Percentiles rank a stretch among this genome's conserved stretches.
These are phyloP conservation scores for Uncinocarpus reesii DNA, from an alignment of 2,329 filamentous ascomycete species.

Conservation along the genomic window DNA sequence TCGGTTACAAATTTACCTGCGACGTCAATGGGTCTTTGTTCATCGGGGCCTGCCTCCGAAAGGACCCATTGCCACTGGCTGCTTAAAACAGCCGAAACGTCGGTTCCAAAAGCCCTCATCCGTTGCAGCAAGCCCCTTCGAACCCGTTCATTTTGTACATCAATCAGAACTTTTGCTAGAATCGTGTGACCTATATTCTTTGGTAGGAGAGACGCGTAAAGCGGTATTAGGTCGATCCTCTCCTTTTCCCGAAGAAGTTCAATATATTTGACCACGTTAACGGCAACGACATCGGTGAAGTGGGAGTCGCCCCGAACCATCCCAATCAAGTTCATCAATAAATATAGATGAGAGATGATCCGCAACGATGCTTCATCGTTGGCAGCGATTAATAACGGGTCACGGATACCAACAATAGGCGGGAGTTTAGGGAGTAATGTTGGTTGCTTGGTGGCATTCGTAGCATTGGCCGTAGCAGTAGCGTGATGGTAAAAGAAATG, in stretches of 20 bases:
- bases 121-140: constrained; percentile 60
- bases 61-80: constrained; percentile 48
- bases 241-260: constrained; percentile 62
- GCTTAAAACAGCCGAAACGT: constrained; percentile 62
- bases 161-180: constrained; percentile 65
- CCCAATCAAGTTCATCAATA: constrained; percentile 55
- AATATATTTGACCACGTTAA: constrained; percentile 68
- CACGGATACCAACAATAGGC: constrained; percentile 38
- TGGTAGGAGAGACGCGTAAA: constrained; percentile 75
- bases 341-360: constrained; percentile 55
- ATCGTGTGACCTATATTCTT: constrained; percentile 55
- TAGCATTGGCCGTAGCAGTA: constrained; percentile 32
- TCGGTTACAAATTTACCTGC: constrained; percentile 42
- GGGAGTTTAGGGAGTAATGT: constrained; percentile 32
- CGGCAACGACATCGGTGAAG: constrained; percentile 52
- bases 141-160: constrained; percentile 55
- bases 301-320: constrained; percentile 40
- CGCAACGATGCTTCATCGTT: constrained; percentile 52
- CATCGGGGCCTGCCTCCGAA: constrained; percentile 27
- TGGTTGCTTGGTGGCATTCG: constrained; percentile 21
- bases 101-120: constrained; percentile 63
- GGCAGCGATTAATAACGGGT: constrained; percentile 35
- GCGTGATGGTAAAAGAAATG: constrained; percentile 34
- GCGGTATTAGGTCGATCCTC: constrained; percentile 67
- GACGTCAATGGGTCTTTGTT: constrained; percentile 25